Evolutionary conservation across 805 yeast species (phyloP).

Genomic region (Priceomyces haplophilus): DNA sequence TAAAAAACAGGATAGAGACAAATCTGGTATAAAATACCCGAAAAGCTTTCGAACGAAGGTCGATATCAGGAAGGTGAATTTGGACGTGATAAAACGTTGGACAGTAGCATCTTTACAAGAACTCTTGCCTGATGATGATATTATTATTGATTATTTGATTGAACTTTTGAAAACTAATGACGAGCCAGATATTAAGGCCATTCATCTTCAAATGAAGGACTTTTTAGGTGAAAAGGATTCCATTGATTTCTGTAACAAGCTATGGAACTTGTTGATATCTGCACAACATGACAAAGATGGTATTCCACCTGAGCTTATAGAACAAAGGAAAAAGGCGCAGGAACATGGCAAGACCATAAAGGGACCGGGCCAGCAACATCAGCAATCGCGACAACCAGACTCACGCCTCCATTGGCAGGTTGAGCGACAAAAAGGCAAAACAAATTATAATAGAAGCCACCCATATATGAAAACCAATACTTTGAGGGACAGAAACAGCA

Average conservation of each 20-base stretch:
- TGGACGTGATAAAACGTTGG: conserved; percentile 40
- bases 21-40: conserved; percentile 27
- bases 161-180: conserved; percentile 39
- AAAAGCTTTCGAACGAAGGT: conserved; percentile 32
- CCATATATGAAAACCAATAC: background rate
- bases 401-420: background rate
- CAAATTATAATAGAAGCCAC: conserved; percentile 26
- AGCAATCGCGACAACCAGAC: conserved; percentile 5
- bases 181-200: conserved; percentile 35
- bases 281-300: conserved; percentile 48
- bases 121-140: conserved; percentile 50
- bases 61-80: conserved; percentile 38
- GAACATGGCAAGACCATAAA: too few species aligned
- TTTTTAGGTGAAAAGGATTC: conserved; percentile 44
- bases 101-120: conserved; percentile 29
- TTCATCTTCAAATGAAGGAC: conserved; percentile 44
- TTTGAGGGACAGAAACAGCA: background rate
- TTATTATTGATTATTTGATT: conserved; percentile 42
- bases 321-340: conserved; percentile 7
- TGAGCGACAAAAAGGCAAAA: conserved; percentile 3
- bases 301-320: conserved; percentile 29
- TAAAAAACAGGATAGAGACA: conserved; percentile 11
- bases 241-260: conserved; percentile 33
- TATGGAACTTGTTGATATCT: conserved; percentile 44
- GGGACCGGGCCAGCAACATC: conserved; percentile 5